These are phyloP conservation scores for Acanthamoeba divionensis DNA, from an alignment of 208 protist genomes.

Conservation along the genomic window DNA sequence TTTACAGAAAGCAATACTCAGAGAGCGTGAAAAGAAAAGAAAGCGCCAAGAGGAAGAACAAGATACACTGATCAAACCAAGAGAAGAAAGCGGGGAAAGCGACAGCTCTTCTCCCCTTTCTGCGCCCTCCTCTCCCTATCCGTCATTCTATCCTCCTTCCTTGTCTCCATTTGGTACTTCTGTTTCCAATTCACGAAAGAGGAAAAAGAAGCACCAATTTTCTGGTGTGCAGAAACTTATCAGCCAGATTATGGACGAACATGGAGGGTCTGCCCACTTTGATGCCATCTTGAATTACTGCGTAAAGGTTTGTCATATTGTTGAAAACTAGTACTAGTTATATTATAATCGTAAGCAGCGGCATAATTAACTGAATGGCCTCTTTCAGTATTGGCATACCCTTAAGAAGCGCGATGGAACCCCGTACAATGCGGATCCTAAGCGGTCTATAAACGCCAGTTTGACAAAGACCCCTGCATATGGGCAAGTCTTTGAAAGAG, in stretches of 20 bases:
- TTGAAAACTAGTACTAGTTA: no score
- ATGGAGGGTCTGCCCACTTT: constrained; percentile 30
- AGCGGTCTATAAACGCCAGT: constrained; percentile 31
- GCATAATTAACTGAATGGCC: neutral
- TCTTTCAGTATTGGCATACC: constrained; percentile 15
- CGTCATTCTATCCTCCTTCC: neutral
- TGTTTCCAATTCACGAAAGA: neutral
- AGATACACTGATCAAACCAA: no score
- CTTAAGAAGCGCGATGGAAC: constrained; percentile 12
- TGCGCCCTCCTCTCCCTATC: neutral
- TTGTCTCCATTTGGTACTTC: neutral
- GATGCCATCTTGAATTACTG: constrained; percentile 14
- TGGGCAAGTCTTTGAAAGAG: constrained; percentile 25
- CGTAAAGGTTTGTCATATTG: neutral
- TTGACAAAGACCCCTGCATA: neutral
- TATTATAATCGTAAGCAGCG: neutral
- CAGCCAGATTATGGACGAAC: neutral
- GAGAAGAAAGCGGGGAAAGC: no score
- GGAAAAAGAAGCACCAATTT: constrained; percentile 40
- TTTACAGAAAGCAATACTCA: no score
- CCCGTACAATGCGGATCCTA: constrained; percentile 45
- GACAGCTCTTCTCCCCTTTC: neutral
- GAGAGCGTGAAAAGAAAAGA: no score
- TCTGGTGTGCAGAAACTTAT: constrained; percentile 34
- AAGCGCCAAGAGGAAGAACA: no score